These are phyloP conservation scores for Penicillium paxilli DNA, from an alignment of 495 filamentous ascomycete genomes.

Conservation along the genomic window DNA sequence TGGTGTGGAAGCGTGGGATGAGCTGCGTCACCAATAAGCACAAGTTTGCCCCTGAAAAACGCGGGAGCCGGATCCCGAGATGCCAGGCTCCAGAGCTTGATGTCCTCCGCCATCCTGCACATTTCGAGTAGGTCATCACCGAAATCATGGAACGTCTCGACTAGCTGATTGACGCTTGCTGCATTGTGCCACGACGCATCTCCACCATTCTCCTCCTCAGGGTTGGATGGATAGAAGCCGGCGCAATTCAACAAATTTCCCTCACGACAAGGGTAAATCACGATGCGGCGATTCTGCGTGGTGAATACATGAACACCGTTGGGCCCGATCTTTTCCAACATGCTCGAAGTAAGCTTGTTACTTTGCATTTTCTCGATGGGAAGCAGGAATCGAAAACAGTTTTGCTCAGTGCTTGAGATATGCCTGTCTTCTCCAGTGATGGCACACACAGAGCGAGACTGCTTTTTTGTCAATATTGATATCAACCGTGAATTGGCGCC, in stretches of 20 bases:
- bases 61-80: constrained; percentile 35
- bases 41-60: constrained; percentile 39
- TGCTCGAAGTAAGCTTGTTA: constrained; percentile 25
- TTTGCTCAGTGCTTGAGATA: constrained; percentile 23
- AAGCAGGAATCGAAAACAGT: constrained; percentile 51
- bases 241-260: constrained; percentile 45
- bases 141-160: constrained; percentile 23
- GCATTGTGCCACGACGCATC: constrained; percentile 10
- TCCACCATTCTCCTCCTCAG: not conserved
- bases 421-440: constrained; percentile 7
- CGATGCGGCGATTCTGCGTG: constrained; percentile 29
- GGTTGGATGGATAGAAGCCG: constrained; percentile 32
- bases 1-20: constrained; percentile 47
- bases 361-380: constrained; percentile 32
- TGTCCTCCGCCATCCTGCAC: constrained; percentile 34
- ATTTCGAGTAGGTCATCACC: constrained; percentile 17
- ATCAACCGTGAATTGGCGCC: not conserved
- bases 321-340: constrained; percentile 25
- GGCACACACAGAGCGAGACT: constrained; percentile 20
- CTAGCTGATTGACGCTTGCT: constrained; percentile 14
- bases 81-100: constrained; percentile 50
- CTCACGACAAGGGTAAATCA: constrained; percentile 47
- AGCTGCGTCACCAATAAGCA: constrained; percentile 50
- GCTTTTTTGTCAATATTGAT: not conserved
- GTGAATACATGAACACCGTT: constrained; percentile 31